Evolutionary conservation across 2,329 filamentous ascomycete species (phyloP), one percentile per base, ranked within the genome.

Genomic region (Cryphonectria radicalis): DNA sequence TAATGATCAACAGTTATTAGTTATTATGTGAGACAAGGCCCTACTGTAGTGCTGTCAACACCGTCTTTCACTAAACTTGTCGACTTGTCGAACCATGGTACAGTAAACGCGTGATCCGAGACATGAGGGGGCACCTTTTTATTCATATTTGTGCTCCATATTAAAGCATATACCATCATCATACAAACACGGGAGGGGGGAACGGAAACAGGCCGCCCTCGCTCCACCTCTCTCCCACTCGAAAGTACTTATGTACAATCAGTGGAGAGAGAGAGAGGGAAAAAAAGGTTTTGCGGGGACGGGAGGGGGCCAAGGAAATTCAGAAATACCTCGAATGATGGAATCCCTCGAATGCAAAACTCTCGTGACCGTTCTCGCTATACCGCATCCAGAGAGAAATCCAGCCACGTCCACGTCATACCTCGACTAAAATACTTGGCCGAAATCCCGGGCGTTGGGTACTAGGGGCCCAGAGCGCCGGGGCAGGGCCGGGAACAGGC

Each of bases 371-470:
- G 25, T 32, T 64, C 46, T 17, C 10, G 28, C 64, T 32, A 66
- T 55, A 35, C 64, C 64, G 64, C 28, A 35, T 66, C 28, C 32
- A 46, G 63, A 10, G 14, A 10, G 6, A 13, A 17, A 57, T 32
- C 64, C 64, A 66, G 64, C 64, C 64, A 66, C 64, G 10, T 14
- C 46, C 46, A 66, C 64, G 64, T 66, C 64, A 66, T 69, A 37
- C 59, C 35, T n/a, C 17, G 13, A 59, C 25, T 59, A 59, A 59
- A 59, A 28, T 35, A 59, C 55, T 32, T 59, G 55, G 55, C 55
- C 55, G 14, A 32, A 19, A 59, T 59, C 55, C 55, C 25, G 46
- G 46, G 19, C 19, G 46, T n/a, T 50, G 46, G 19, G 22, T 50
- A 50, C 22, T n/a, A 17, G 42, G 42, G 42, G 42, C 42, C 42